A percentile compares a stretch with the other conserved stretches of the same genome.
Evolutionary conservation across 345 rosid species (phyloP).

Genomic region (Citrus hindsii): DNA sequence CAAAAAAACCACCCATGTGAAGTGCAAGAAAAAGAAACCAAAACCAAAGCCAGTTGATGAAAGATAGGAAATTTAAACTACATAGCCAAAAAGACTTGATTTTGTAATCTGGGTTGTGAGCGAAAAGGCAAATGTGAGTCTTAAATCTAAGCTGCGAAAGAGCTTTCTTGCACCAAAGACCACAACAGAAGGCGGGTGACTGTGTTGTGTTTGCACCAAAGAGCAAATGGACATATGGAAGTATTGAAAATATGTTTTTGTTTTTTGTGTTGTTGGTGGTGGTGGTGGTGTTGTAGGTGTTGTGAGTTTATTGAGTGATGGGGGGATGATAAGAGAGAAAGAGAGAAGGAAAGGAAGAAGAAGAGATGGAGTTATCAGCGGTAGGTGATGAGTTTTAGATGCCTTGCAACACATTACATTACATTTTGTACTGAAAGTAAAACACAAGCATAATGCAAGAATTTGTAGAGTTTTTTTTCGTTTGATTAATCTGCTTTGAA

Average conservation of each 20-base stretch:
- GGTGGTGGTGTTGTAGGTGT: neutral
- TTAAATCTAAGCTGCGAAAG: conserved; percentile 65
- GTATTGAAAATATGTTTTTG: neutral
- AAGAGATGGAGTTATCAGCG: conserved; percentile 74
- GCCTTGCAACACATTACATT: conserved; percentile 14
- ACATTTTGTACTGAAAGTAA: conserved; percentile 17
- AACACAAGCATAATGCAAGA: conserved; percentile 18
- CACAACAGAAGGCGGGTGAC: conserved; percentile 15
- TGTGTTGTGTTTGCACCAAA: neutral
- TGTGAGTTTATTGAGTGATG: conserved; percentile 8
- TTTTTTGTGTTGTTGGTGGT: neutral
- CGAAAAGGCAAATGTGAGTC: conserved; percentile 21
- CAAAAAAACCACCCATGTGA: conserved; percentile 7
- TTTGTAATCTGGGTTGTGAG: conserved; percentile 23
- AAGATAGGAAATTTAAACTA: conserved; percentile 20
- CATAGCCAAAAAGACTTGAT: conserved; percentile 28
- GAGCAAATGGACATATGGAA: conserved; percentile 22
- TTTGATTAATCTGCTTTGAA: conserved; percentile 11
- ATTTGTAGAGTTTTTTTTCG: neutral
- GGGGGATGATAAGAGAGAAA: conserved; percentile 11
- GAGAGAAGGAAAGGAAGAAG: conserved; percentile 23
- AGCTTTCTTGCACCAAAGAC: conserved; percentile 47
- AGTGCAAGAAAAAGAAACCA: neutral
- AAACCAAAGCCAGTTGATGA: conserved; percentile 24
- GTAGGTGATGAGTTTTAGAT: conserved; percentile 63